phyloP scores from a whole-genome alignment of 129 eudicot species.

The Centrapalus pauciflorus region DNA sequence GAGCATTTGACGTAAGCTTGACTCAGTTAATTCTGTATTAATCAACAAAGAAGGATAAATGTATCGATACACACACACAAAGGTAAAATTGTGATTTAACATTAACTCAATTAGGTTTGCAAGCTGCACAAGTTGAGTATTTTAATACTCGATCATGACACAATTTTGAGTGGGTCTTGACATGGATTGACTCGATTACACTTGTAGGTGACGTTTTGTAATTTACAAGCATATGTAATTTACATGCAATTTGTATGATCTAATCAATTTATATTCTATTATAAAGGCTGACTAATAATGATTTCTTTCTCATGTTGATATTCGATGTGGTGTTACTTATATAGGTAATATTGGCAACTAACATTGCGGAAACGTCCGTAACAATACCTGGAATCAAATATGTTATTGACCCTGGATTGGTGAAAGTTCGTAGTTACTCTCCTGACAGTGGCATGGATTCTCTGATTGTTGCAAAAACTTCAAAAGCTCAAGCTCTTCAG shows the following conservation, averaged over 20 bases:
- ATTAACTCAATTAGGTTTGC: too few relatives aligned
- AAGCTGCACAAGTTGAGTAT: too few relatives aligned
- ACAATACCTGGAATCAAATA: slow-evolving; percentile 98
- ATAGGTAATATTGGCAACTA: slow-evolving; percentile 89
- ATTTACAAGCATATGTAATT: not conserved
- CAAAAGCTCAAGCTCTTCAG: slow-evolving; percentile 98
- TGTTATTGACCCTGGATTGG: slow-evolving; percentile 96
- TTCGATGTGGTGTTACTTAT: not conserved
- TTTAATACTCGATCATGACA: too few relatives aligned
- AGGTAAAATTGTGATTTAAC: too few relatives aligned
- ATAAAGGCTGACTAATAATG: not conserved
- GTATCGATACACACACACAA: too few relatives aligned
- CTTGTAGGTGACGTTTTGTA: too few relatives aligned
- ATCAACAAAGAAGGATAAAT: too few relatives aligned
- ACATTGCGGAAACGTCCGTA: slow-evolving; percentile 97
- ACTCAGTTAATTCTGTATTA: too few relatives aligned
- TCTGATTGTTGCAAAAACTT: slow-evolving; percentile 69
- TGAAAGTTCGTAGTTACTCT: slow-evolving; percentile 79
- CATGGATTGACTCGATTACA: too few relatives aligned
- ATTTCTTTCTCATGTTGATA: slow-evolving; percentile 11
- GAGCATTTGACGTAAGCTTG: too few relatives aligned
- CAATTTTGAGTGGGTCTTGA: too few relatives aligned
- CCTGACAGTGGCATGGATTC: slow-evolving; percentile 83
- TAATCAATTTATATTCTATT: not conserved
- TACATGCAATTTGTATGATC: not conserved